Conservation (phyloP, 441 rosid genomes). For the Adansonia gregorii region DNA sequence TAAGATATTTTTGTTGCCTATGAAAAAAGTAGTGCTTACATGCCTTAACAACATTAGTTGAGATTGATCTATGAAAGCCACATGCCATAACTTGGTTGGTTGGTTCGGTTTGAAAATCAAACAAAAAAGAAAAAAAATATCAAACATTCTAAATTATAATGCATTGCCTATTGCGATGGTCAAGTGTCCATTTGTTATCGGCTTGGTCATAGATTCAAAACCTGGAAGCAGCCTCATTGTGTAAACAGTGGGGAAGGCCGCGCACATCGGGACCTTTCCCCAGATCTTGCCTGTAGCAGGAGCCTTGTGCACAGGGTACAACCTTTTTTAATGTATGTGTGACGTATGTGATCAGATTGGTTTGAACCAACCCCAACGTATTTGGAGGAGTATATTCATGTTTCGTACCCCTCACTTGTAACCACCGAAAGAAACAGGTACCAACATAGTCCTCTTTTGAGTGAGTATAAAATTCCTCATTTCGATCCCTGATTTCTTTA, state of each 20-base stretch:
- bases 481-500: background rate
- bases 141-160: background rate
- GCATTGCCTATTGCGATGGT: background rate
- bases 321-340: background rate
- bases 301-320: too few species aligned
- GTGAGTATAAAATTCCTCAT: background rate
- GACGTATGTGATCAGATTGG: background rate
- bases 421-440: background rate
- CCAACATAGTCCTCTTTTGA: background rate
- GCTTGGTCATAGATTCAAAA: too few species aligned
- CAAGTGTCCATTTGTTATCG: background rate
- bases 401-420: background rate
- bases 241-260: too few species aligned
- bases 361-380: background rate
- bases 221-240: too few species aligned
- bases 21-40: too few species aligned
- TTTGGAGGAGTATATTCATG: background rate
- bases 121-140: too few species aligned
- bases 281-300: too few species aligned
- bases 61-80: background rate
- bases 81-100: background rate
- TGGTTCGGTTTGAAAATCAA: constrained; percentile 10
- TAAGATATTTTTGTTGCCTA: too few species aligned
- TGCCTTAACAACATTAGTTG: too few species aligned
- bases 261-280: too few species aligned